These are phyloP conservation scores for Teratosphaeria destructans DNA, from an alignment of 2,329 filamentous ascomycete genomes.

Conservation along the genomic window DNA sequence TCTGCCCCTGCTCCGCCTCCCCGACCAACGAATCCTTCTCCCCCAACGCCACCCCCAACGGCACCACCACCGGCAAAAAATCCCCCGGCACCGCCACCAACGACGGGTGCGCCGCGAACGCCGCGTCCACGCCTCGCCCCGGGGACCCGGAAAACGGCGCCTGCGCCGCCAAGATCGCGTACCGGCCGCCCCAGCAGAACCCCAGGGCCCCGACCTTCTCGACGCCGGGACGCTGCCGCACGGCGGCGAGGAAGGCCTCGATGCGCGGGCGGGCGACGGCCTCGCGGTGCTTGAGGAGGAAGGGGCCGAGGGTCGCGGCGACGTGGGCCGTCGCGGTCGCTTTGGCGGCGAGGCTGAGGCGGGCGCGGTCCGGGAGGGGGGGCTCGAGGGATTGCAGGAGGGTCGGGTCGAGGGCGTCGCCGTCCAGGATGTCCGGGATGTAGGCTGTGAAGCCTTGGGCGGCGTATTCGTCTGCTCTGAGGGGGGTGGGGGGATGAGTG, in stretches of 20 bases:
- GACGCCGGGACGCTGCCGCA: slow-evolving; percentile 30
- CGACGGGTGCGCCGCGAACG: slow-evolving; percentile 32
- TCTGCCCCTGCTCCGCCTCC: slow-evolving; percentile 28
- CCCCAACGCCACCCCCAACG: slow-evolving; percentile 32
- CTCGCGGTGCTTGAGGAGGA: slow-evolving; percentile 35
- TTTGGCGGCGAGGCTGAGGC: slow-evolving; percentile 28
- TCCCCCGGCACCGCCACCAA: slow-evolving; percentile 33
- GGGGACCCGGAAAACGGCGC: slow-evolving; percentile 14
- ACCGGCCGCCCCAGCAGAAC: slow-evolving; percentile 39
- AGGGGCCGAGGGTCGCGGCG: slow-evolving; percentile 32
- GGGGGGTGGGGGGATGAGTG: not conserved
- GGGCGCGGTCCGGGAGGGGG: slow-evolving; percentile 29
- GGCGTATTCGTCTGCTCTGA: slow-evolving; percentile 36
- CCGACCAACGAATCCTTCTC: slow-evolving; percentile 34
- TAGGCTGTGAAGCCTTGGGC: slow-evolving; percentile 36
- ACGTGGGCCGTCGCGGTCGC: slow-evolving; percentile 31
- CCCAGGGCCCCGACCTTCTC: slow-evolving; percentile 37
- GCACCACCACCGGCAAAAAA: slow-evolving; percentile 31
- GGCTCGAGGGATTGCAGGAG: slow-evolving; percentile 36
- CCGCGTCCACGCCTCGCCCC: slow-evolving; percentile 30
- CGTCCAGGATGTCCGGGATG: slow-evolving; percentile 34
- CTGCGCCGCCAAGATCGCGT: slow-evolving; percentile 27
- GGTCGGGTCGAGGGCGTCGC: slow-evolving; percentile 30
- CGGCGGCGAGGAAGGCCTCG: slow-evolving; percentile 32
- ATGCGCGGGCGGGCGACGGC: slow-evolving; percentile 33